Evolutionary conservation across 2,329 filamentous ascomycete species (phyloP).

Genomic region (Penicillium sp.): DNA sequence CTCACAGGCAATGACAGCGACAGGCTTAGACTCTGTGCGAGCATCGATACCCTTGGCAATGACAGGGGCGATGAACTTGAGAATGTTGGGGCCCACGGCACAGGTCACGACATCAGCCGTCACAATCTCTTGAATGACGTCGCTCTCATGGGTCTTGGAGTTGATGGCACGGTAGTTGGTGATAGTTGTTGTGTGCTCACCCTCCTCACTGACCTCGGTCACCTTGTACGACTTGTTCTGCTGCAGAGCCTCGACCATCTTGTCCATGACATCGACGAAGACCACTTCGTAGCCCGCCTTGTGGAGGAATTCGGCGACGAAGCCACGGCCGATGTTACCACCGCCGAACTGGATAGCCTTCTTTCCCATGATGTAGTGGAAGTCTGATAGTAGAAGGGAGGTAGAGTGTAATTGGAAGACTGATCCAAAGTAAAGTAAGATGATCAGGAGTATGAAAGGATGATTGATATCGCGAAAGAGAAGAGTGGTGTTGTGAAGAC

Average conservation of each 20-base stretch:
- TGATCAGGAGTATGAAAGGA: too few species aligned
- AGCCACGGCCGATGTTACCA: slow-evolving; percentile 78
- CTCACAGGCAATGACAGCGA: slow-evolving; percentile 94
- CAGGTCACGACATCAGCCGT: slow-evolving; percentile 88
- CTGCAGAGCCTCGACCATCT: slow-evolving; percentile 71
- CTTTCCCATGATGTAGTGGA: slow-evolving; percentile 43
- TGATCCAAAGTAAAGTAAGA: too few species aligned
- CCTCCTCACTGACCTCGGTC: slow-evolving; percentile 80
- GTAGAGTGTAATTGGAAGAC: background rate
- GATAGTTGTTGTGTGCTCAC: slow-evolving; percentile 71
- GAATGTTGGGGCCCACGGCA: slow-evolving; percentile 89
- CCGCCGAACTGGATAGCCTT: slow-evolving; percentile 79
- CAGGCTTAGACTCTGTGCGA: slow-evolving; percentile 57
- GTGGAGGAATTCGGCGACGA: slow-evolving; percentile 85
- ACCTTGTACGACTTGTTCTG: slow-evolving; percentile 70
- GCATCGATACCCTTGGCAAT: slow-evolving; percentile 88
- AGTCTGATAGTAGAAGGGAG: background rate
- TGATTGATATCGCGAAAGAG: too few species aligned
- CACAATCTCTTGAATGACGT: slow-evolving; percentile 75
- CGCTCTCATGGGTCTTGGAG: slow-evolving; percentile 72
- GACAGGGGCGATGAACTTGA: slow-evolving; percentile 90
- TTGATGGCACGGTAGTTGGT: slow-evolving; percentile 96
- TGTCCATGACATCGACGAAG: slow-evolving; percentile 88
- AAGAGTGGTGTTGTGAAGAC: too few species aligned
- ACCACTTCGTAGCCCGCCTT: slow-evolving; percentile 91